A percentile compares a stretch with the other conserved stretches of the same genome.
phyloP scores from a whole-genome alignment of 1,139 yeast genomes.

The Suhomyces kunorum region DNA sequence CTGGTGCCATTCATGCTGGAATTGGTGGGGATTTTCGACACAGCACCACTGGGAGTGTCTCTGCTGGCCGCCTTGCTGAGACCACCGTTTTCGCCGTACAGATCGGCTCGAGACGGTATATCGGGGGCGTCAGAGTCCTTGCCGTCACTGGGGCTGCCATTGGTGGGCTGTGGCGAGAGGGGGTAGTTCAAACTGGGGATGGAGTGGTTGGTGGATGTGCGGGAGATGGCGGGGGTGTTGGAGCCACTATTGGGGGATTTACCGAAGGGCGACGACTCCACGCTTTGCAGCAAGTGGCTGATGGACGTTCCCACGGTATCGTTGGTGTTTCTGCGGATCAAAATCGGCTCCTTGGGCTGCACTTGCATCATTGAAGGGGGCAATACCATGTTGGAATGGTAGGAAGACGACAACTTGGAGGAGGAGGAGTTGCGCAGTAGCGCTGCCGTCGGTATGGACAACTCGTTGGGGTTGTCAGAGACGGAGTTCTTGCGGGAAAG shows the following conservation, averaged over 20 bases:
- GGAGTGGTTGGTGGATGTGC: constrained; percentile 44
- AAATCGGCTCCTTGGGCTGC: constrained; percentile 69
- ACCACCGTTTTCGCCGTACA: constrained; percentile 16
- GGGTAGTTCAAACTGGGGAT: constrained; percentile 24
- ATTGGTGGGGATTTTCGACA: constrained; percentile 15
- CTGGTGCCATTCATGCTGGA: constrained; percentile 14
- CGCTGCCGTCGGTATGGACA: constrained; percentile 11
- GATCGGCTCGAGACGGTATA: constrained; percentile 5
- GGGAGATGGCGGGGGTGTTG: constrained; percentile 18
- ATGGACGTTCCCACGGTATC: constrained; percentile 20
- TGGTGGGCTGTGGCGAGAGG: constrained; percentile 29
- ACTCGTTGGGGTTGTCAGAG: constrained; percentile 12
- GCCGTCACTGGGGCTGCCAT: constrained; percentile 13
- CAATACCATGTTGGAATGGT: constrained; percentile 25
- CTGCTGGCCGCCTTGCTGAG: constrained; percentile 10
- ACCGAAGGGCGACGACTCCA: constrained; percentile 13
- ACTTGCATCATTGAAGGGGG: constrained; percentile 73
- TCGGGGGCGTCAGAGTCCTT: constrained; percentile 16
- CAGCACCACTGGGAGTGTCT: constrained; percentile 16
- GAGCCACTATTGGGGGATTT: constrained; percentile 11
- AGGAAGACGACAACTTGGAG: constrained; percentile 13
- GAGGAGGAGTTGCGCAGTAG: constrained; percentile 17
- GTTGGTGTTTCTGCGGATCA: constrained; percentile 46
- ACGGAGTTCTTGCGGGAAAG: constrained; percentile 44
- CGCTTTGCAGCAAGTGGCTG: constrained; percentile 12